Base-by-base conservation (phyloP, 768 basidiomycete genomes). In the Boletus sp. region DNA sequence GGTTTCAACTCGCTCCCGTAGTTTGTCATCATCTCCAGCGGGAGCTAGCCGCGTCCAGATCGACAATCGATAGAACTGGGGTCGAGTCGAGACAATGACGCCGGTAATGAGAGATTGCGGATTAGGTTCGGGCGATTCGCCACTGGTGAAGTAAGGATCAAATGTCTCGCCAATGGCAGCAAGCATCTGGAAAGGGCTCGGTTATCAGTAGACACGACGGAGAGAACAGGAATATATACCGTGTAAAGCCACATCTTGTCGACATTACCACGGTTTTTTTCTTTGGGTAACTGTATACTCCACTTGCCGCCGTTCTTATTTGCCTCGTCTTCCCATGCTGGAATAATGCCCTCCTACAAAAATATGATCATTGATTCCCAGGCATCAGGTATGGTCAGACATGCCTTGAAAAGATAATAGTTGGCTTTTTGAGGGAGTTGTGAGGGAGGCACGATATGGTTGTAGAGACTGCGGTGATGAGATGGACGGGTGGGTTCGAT, bases 181-280 rank as follows among this genome's bases (percentile, higher is more conserved):
- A 56, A 99, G 86, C 96, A 98, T 98, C 97, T 98, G 73, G 30
- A 41, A 41, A 30, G 15, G 7, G 24, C n/a, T n/a, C 39, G 53
- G 44, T 11, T 11, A 29, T 65, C 20, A 62, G 57, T 14, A 32
- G 20, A 41, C 36, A 11, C 29, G 7, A 54, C 24, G 45, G 7
- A 8, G 10, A 15, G 15, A 24, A 51, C 8, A 44, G 17, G 52
- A 56, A 6, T 39, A 72, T 74, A 41, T 71, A 97, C 96, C 50
- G 97, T 99, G 76, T 94, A 95, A 53, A 99, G 81, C 97, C 97
- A 99, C 90, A 95, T 94, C 72, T 86, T 89, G 73, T 99, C 96
- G 49, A 99, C 88, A 50, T 83, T 76, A 30, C 59, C 66, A 48
- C 90, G 81, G 71, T 92, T 96, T 78, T 98, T 98, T 67, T 98